These are phyloP conservation scores for Hymenoscyphus albidus DNA, from an alignment of 2,329 filamentous ascomycete species.

Conservation along the genomic window DNA sequence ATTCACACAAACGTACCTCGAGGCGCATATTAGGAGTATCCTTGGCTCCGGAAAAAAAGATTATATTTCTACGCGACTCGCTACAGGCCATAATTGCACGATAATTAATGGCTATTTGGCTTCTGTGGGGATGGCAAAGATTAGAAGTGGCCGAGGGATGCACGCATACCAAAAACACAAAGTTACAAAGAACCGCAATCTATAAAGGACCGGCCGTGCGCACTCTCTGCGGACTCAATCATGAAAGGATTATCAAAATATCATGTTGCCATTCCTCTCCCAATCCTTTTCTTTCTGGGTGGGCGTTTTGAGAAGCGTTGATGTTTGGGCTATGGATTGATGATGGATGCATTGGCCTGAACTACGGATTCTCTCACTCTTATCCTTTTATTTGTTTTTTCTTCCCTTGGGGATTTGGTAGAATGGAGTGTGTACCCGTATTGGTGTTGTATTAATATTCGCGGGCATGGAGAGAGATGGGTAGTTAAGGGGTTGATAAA, in stretches of 20 bases:
- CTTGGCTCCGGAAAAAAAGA: background rate
- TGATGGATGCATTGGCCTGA: background rate
- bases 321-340: background rate
- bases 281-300: background rate
- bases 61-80: background rate
- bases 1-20: background rate
- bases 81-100: background rate
- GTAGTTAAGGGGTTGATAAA: no score
- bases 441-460: no score
- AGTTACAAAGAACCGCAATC: background rate
- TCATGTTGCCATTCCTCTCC: background rate
- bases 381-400: no score
- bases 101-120: background rate
- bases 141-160: background rate
- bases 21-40: background rate
- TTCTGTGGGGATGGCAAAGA: background rate
- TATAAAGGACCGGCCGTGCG: background rate
- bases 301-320: background rate
- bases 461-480: no score
- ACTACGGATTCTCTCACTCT: background rate
- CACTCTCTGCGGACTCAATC: background rate
- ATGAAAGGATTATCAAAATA: constrained; percentile 1
- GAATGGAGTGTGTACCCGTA: no score
- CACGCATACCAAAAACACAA: background rate
- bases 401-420: no score